phyloP scores from a whole-genome alignment of 2,329 filamentous ascomycete species.

The Talaromyces funiculosus region DNA sequence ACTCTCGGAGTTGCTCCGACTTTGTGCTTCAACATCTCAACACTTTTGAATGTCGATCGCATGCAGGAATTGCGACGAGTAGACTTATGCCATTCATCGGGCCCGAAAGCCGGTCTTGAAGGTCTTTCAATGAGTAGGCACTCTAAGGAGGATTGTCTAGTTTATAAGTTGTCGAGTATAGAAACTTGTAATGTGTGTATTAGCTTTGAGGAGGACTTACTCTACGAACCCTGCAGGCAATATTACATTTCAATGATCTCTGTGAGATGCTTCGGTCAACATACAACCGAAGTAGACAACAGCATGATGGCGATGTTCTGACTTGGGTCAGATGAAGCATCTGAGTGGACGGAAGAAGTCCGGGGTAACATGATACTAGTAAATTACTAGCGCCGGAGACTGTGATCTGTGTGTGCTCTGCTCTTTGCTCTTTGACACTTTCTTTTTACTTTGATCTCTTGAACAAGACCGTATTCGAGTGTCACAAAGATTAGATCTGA shows the following conservation, averaged over 20 bases:
- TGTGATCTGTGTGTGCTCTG: neutral
- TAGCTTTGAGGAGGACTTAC: neutral
- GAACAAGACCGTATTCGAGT: neutral
- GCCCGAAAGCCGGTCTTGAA: neutral
- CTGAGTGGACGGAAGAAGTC: slow-evolving; percentile 6
- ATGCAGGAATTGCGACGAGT: neutral
- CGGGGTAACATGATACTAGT: slow-evolving; percentile 2
- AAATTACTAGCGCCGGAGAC: slow-evolving; percentile 6
- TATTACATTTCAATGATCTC: neutral
- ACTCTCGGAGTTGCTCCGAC: slow-evolving; percentile 15
- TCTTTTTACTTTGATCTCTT: neutral
- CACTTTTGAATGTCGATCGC: too few relatives aligned
- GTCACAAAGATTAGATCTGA: neutral
- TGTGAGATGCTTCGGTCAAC: neutral
- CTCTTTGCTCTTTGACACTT: neutral
- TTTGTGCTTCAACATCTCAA: neutral
- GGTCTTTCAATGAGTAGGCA: neutral
- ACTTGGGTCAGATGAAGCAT: neutral
- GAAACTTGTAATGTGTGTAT: neutral
- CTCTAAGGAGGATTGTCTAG: neutral
- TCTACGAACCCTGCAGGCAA: too few relatives aligned
- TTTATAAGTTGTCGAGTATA: neutral
- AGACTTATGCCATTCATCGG: neutral
- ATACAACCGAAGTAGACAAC: neutral
- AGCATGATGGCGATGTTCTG: neutral